Conservation (phyloP, 345 rosid species). For the Turnera subulata region DNA sequence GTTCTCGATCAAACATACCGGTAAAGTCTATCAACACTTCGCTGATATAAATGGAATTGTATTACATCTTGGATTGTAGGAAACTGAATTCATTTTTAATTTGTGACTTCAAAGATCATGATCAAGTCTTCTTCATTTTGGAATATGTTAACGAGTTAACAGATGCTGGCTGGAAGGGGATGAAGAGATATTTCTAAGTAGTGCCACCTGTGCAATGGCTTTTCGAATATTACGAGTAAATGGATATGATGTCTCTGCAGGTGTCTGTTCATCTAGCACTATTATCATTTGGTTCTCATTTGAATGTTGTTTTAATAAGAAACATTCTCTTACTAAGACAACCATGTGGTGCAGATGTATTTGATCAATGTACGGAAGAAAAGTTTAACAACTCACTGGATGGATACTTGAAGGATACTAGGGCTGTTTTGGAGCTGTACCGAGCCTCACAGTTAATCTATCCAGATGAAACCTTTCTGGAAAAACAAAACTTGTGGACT, state of each 20-base stretch:
- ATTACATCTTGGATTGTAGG: not conserved
- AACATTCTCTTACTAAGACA: conserved; percentile 2
- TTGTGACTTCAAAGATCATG: conserved; percentile 7
- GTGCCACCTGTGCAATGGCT: conserved; percentile 63
- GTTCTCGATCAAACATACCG: conserved; percentile 56
- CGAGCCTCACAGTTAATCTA: conserved; percentile 54
- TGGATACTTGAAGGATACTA: conserved; percentile 51
- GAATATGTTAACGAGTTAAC: conserved; percentile 23
- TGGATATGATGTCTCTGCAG: conserved; percentile 73
- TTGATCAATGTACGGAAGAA: conserved; percentile 45
- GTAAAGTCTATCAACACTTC: conserved; percentile 30
- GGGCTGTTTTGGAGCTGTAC: conserved; percentile 57
- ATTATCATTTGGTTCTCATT: not conserved
- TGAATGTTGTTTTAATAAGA: not conserved
- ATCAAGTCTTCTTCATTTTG: not conserved
- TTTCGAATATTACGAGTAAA: conserved; percentile 60
- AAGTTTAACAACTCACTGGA: conserved; percentile 45
- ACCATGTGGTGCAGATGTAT: conserved; percentile 42
- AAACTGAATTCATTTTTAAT: not conserved
- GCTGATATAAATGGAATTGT: not conserved
- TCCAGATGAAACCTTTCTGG: conserved; percentile 48
- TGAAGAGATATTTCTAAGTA: conserved; percentile 61
- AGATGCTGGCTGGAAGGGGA: conserved; percentile 76
- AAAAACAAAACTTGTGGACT: conserved; percentile 53
- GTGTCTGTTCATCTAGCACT: conserved; percentile 26